These are phyloP conservation scores for Herpetospermum pedunculosum DNA, from an alignment of 306 rosid species.

Conservation along the genomic window DNA sequence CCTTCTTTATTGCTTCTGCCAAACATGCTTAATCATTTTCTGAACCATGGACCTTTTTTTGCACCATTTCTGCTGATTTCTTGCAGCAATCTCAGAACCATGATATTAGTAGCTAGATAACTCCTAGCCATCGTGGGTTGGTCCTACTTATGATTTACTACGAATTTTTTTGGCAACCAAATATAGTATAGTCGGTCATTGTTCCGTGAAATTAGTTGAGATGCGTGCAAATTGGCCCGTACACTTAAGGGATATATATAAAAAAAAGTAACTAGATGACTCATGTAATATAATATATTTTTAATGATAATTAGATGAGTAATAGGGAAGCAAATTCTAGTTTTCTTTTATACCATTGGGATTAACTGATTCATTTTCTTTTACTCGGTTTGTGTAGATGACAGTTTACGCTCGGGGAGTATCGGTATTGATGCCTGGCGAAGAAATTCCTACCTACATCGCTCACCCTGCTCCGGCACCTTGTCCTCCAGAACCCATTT, in stretches of 20 bases:
- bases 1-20: neutral
- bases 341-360: neutral
- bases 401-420: conserved; percentile 37
- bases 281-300: neutral
- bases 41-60: neutral
- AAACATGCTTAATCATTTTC: neutral
- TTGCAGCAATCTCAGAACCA: neutral
- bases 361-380: neutral
- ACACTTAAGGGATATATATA: no score
- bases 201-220: no score
- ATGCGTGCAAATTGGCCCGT: no score
- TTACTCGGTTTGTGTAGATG: conserved; percentile 16
- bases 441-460: conserved; percentile 48
- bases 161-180: no score
- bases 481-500: conserved; percentile 24
- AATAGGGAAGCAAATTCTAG: neutral
- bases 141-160: no score
- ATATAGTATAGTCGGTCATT: no score
- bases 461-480: conserved; percentile 54
- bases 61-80: neutral
- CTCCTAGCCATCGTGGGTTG: no score
- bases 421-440: conserved; percentile 69
- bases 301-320: neutral
- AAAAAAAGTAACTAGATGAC: no score
- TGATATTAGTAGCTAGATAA: neutral